A percentile compares a stretch with the other conserved stretches of the same genome.
These are phyloP conservation scores for Paraphaeosphaeria sporulosa DNA, from an alignment of 2,329 filamentous ascomycete species.

Conservation along the genomic window DNA sequence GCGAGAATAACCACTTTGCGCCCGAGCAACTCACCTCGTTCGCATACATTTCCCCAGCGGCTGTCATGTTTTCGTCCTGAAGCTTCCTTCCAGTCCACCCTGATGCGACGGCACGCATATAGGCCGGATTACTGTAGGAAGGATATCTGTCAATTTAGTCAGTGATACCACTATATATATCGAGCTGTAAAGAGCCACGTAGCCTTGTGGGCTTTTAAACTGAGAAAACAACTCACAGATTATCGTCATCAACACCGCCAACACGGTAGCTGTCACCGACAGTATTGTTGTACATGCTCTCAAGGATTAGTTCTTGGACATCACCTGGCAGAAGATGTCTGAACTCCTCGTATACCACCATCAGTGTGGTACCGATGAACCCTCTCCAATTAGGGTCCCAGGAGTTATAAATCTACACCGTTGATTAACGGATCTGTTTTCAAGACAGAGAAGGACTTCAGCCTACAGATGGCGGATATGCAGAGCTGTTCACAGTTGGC, in stretches of 20 bases:
- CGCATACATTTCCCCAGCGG: slow-evolving; percentile 61
- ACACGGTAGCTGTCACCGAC: slow-evolving; percentile 65
- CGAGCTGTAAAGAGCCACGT: too few relatives aligned
- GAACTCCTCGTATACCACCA: slow-evolving; percentile 64
- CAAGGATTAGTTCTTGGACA: slow-evolving; percentile 14
- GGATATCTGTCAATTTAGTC: slow-evolving; percentile 44
- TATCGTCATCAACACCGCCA: slow-evolving; percentile 63
- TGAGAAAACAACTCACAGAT: slow-evolving; percentile 62
- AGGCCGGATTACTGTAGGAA: slow-evolving; percentile 62
- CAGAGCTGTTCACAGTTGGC: slow-evolving; percentile 6
- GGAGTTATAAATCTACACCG: slow-evolving; percentile 52
- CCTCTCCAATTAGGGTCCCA: slow-evolving; percentile 70
- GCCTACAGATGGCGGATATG: slow-evolving; percentile 5
- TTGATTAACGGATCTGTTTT: background rate
- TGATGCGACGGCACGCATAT: slow-evolving; percentile 65
- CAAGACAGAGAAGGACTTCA: background rate
- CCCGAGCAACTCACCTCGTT: too few relatives aligned
- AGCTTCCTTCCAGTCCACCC: slow-evolving; percentile 63
- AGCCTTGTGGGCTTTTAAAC: too few relatives aligned
- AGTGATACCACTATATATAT: too few relatives aligned
- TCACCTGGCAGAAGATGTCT: slow-evolving; percentile 48
- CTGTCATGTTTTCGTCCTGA: slow-evolving; percentile 63
- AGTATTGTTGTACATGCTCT: slow-evolving; percentile 60
- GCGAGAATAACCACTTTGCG: too few relatives aligned
- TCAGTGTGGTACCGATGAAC: slow-evolving; percentile 63